Conservation (phyloP, 768 basidiomycete species). For the Lentinula raphanica region DNA sequence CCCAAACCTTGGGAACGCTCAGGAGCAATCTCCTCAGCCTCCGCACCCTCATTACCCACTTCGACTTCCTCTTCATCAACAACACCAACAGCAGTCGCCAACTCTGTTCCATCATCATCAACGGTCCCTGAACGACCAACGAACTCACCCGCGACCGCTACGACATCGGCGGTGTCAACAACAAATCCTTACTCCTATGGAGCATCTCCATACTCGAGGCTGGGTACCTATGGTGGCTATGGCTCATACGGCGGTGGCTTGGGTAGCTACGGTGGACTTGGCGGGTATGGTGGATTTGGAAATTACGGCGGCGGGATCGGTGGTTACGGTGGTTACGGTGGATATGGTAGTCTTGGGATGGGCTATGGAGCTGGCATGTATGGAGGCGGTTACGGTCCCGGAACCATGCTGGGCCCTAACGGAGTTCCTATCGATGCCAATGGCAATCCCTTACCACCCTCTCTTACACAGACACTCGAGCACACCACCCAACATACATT, state of each 20-base stretch:
- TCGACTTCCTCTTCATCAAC: conserved; percentile 21
- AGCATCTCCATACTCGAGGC: conserved; percentile 38
- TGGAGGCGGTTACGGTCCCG: not conserved
- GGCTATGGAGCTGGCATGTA: conserved; percentile 29
- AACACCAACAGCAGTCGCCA: conserved; percentile 13
- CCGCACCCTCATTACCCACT: conserved; percentile 23
- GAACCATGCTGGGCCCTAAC: conserved; percentile 38
- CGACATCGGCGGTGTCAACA: conserved; percentile 30
- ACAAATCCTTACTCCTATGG: conserved; percentile 37
- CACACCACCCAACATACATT: conserved; percentile 90
- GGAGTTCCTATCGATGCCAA: conserved; percentile 7
- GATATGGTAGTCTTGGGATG: conserved; percentile 34
- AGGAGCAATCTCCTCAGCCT: conserved; percentile 32
- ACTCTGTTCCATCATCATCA: conserved; percentile 29
- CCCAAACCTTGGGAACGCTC: conserved; percentile 87
- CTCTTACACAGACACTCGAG: conserved; percentile 85
- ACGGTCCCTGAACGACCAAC: conserved; percentile 63
- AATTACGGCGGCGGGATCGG: conserved; percentile 31
- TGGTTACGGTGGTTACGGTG: conserved; percentile 26
- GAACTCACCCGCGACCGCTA: conserved; percentile 36
- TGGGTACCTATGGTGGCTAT: conserved; percentile 24
- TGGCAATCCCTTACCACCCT: conserved; percentile 48
- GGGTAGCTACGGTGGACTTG: conserved; percentile 40
- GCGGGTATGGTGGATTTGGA: conserved; percentile 35
- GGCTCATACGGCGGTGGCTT: conserved; percentile 17